A percentile compares a stretch with the other conserved stretches of the same genome.
Evolutionary conservation across 768 basidiomycete genomes (phyloP).

Genomic region (Termitomyces sp.): DNA sequence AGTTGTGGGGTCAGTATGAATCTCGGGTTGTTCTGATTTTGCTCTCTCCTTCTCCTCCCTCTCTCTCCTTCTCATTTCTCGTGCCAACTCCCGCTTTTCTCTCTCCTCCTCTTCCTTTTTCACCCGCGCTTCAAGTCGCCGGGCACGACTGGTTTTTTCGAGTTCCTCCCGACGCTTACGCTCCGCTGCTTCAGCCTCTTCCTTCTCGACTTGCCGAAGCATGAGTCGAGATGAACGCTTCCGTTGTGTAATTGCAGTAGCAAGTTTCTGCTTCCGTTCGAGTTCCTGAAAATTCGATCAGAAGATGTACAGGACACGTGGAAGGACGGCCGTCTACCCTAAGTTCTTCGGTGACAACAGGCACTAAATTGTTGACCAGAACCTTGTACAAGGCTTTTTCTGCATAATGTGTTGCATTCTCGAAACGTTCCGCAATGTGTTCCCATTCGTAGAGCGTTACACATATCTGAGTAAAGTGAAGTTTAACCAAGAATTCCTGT

Average conservation of each 20-base stretch:
- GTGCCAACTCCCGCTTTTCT: constrained; percentile 47
- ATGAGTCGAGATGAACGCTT: constrained; percentile 91
- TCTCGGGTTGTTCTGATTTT: constrained; percentile 21
- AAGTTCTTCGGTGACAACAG: constrained; percentile 61
- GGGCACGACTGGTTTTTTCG: constrained; percentile 59
- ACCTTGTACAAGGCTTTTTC: constrained; percentile 76
- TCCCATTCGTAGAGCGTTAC: constrained; percentile 85
- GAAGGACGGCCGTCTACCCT: constrained; percentile 36
- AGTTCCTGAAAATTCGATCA: constrained; percentile 40
- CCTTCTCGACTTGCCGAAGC: constrained; percentile 71
- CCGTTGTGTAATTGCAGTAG: constrained; percentile 75
- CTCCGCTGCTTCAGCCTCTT: constrained; percentile 61
- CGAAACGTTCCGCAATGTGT: constrained; percentile 67
- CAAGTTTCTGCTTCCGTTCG: constrained; percentile 54
- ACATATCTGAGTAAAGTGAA: constrained; percentile 52
- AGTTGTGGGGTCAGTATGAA: constrained; percentile 9
- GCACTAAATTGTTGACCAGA: constrained; percentile 61
- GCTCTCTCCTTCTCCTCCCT: constrained; percentile 42
- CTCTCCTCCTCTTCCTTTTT: constrained; percentile 55
- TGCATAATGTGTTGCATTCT: constrained; percentile 67
- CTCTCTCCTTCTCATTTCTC: constrained; percentile 48
- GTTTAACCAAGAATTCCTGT: not conserved
- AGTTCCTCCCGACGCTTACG: constrained; percentile 58
- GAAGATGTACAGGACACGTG: not conserved
- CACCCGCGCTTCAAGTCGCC: constrained; percentile 49